Conservation (phyloP, 1,284 basidiomycete species). For the Calocybe gambosa region DNA sequence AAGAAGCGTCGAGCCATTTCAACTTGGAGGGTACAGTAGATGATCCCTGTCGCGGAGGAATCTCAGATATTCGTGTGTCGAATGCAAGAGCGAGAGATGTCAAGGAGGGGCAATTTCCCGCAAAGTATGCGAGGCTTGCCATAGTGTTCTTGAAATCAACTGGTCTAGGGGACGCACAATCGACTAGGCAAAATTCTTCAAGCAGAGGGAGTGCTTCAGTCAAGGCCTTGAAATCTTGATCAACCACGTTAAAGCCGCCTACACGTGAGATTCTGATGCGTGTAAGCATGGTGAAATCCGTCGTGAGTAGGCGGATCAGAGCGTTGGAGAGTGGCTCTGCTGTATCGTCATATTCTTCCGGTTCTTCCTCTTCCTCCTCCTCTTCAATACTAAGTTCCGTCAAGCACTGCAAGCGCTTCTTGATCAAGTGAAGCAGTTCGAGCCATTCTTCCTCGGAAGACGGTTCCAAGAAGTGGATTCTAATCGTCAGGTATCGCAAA, state of each 20-base stretch:
- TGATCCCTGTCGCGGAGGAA: not conserved
- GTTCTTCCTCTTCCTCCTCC: no score
- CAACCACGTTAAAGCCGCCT: not conserved
- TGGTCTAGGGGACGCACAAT: not conserved
- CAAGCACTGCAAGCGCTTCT: no score
- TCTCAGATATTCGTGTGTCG: not conserved
- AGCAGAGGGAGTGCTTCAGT: not conserved
- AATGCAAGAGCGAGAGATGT: not conserved
- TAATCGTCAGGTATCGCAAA: not conserved
- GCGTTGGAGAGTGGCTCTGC: no score
- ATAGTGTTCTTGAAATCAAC: not conserved
- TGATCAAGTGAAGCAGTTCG: not conserved
- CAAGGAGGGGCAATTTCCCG: not conserved
- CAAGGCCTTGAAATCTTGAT: not conserved
- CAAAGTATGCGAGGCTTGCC: not conserved
- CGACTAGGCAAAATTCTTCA: not conserved
- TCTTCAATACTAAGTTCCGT: no score
- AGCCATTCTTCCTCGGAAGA: not conserved
- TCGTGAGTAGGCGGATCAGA: no score
- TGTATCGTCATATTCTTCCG: no score
- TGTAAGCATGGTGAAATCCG: no score
- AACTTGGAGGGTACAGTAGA: not conserved
- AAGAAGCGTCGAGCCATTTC: not conserved
- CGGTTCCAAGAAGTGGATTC: not conserved
- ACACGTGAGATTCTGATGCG: no score